A percentile compares a stretch with the other conserved stretches of the same genome.
Conservation (phyloP, 306 rosid species). For the Gleditsia sinensis region DNA sequence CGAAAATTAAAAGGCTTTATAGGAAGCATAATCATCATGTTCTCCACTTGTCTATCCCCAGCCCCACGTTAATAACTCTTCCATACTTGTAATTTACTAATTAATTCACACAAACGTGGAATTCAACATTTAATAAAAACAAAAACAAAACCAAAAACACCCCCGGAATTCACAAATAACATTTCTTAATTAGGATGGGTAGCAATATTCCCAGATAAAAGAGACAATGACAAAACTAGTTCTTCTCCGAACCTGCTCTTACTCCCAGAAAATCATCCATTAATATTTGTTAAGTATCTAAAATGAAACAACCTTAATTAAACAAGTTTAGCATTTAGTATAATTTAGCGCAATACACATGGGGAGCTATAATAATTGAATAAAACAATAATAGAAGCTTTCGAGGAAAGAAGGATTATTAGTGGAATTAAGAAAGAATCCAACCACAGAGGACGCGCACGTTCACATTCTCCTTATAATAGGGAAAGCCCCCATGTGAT, state of each 20-base stretch:
- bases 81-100: slow-evolving; percentile 27
- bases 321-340: not conserved
- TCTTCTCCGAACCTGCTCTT: not conserved
- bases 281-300: not conserved
- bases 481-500: slow-evolving; percentile 68
- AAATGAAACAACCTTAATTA: no score
- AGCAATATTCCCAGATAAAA: no score
- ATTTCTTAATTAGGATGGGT: no score
- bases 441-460: no score
- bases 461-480: slow-evolving; percentile 54
- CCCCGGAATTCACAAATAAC: no score
- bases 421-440: no score
- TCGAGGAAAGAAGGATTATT: not conserved
- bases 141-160: no score
- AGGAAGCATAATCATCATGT: slow-evolving; percentile 50
- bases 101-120: not conserved
- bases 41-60: slow-evolving; percentile 45
- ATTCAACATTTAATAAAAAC: not conserved
- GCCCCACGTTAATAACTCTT: no score
- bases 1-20: slow-evolving; percentile 28
- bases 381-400: not conserved
- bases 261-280: no score
- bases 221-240: no score
- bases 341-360: slow-evolving; percentile 35
- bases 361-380: not conserved